Percentiles rank a stretch among this genome's conserved stretches.
phyloP scores from a whole-genome alignment of 192 early-diverging fungal genomes.

The Gonapodya sp. region DNA sequence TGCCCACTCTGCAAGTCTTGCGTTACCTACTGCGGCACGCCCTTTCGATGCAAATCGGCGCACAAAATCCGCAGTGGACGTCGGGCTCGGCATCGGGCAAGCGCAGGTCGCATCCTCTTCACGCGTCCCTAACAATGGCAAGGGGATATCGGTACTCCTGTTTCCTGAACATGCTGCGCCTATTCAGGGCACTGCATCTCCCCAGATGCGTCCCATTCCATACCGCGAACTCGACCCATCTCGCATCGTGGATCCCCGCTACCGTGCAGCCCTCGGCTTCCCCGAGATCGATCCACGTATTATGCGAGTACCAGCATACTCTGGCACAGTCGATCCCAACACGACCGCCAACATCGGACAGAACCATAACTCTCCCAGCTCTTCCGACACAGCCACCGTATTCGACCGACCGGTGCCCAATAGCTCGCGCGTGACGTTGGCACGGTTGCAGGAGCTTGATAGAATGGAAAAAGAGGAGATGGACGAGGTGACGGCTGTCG shows the following conservation, averaged over 20 bases:
- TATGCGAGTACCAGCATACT: not conserved
- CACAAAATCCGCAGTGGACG: not conserved
- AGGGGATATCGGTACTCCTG: not conserved
- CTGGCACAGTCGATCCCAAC: not conserved
- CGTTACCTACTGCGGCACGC: not conserved
- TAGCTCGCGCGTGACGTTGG: not conserved
- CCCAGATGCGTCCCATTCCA: not conserved
- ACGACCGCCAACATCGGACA: too few species aligned
- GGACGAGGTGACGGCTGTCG: not conserved
- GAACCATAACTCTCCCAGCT: too few species aligned
- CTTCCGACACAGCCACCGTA: not conserved
- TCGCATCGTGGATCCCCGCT: not conserved
- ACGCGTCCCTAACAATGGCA: not conserved
- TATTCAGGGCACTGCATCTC: not conserved
- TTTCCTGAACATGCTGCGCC: not conserved
- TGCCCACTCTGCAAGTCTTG: not conserved
- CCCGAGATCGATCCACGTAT: not conserved
- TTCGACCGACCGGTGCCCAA: not conserved
- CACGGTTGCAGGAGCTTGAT: not conserved
- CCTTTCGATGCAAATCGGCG: not conserved
- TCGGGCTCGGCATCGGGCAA: not conserved
- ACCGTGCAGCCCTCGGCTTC: not conserved
- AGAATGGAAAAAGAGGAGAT: not conserved
- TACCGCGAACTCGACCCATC: not conserved
- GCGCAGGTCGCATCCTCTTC: not conserved